Base-by-base conservation (phyloP, 768 basidiomycete genomes). In the Podaxis sp. region DNA sequence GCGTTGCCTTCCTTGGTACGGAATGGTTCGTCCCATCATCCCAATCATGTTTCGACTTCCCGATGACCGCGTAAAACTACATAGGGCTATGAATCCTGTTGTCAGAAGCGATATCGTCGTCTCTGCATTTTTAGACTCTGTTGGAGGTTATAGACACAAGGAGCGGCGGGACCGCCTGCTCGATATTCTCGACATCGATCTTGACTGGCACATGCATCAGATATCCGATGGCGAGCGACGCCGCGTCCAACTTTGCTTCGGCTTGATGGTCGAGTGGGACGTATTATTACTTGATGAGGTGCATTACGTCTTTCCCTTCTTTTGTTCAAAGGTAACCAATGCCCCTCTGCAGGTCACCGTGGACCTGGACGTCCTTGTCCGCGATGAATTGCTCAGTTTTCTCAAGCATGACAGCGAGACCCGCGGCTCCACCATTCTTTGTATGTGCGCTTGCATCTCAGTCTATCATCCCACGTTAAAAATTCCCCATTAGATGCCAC, bases 161-260 rank as follows among this genome's bases (percentile, higher is more conserved):
- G 89, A 88, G 67, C 83, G 95, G 33, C 81, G 96, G 46, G 93
- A 99, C 72, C 75, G 70, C 6, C 82, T 99, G 3, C 86, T 99
- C 58, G 89, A 94, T 74, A 91, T 99, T 63, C 79, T 98, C 47
- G 96, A 98, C 71, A 85, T 99, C 62, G 97, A 99, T 76, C 77
- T 98, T 19, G 91, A 95, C 70, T 99, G 93, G 95, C 93, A 86
- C 65, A 96, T 96, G 93, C 93, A 96, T 71, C 76, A 88, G 63
- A 96, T 99, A 63, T 96, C 94, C 2, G 97, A 99, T 72, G 97
- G 97, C 53, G 97, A 98, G 75, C 84, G 97, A 56, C 85, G 97
- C 47, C 69, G 82, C 55, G 94, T 98, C 4, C 97, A 99, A 74
- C 87, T 98, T 36, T 93, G 93, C 64, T 94, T 96, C 80, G 96